These are phyloP conservation scores for Heimioporus sp. DNA, from an alignment of 768 basidiomycete genomes.

Conservation along the genomic window DNA sequence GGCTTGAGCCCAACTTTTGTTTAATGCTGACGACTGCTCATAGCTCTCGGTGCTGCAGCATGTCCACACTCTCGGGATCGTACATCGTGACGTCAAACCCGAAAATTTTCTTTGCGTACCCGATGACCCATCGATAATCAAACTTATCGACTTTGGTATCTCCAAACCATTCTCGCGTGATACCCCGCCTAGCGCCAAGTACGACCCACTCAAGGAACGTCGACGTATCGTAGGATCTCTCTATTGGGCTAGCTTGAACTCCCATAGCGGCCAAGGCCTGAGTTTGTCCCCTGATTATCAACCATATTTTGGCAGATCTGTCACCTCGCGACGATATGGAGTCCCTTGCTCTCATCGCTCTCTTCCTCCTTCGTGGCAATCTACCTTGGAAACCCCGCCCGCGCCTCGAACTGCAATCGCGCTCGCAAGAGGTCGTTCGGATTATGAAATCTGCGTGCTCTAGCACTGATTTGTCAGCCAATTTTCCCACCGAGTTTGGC, in stretches of 20 bases:
- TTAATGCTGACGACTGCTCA: background rate
- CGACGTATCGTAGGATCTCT: conserved; percentile 29
- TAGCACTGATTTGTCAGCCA: background rate
- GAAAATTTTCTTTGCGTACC: conserved; percentile 31
- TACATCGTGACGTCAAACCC: conserved; percentile 39
- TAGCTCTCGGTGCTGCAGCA: background rate
- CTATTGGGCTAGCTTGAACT: conserved; percentile 33
- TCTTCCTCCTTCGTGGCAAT: background rate
- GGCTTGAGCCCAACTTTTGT: background rate
- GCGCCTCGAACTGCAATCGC: background rate
- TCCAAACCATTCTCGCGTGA: conserved; percentile 9
- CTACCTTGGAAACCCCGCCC: background rate
- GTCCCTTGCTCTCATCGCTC: background rate
- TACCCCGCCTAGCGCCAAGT: background rate
- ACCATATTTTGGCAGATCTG: no score
- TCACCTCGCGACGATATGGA: background rate
- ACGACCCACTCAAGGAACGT: conserved; percentile 19
- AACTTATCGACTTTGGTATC: conserved; percentile 34
- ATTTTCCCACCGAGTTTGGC: background rate
- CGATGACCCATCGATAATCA: conserved; percentile 23
- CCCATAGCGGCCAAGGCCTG: conserved; percentile 15
- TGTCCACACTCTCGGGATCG: conserved; percentile 16
- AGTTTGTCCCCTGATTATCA: no score
- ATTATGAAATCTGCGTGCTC: background rate
- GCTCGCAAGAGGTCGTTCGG: background rate